phyloP scores from a whole-genome alignment of 495 filamentous ascomycete species.

The Penicillium subrubescens region DNA sequence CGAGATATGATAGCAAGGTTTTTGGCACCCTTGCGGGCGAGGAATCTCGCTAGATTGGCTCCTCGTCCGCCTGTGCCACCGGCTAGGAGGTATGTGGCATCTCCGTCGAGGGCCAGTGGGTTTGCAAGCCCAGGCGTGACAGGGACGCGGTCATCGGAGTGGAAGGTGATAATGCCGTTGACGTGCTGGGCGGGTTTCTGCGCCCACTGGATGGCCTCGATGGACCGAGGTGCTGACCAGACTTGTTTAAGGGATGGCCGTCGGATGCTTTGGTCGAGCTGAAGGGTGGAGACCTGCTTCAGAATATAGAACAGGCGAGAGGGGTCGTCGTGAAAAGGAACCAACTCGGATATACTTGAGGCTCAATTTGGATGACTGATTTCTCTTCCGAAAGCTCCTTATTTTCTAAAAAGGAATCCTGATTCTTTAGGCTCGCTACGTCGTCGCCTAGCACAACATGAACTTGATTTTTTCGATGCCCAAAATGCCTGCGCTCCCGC shows the following conservation, averaged over 20 bases:
- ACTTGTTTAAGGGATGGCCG: not conserved
- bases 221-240: not conserved
- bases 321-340: not conserved
- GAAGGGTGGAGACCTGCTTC: not conserved
- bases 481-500: not conserved
- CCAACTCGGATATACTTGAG: not conserved
- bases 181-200: not conserved
- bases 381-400: not conserved
- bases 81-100: constrained; percentile 62
- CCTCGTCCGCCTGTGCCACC: constrained; percentile 67
- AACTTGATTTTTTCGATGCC: not conserved
- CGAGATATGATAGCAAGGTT: constrained; percentile 61
- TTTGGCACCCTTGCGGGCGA: constrained; percentile 58
- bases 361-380: not conserved
- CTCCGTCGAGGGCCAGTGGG: constrained; percentile 20
- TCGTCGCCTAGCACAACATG: not conserved
- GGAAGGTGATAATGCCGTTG: not conserved
- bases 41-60: constrained; percentile 56
- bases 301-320: not conserved
- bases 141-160: not conserved
- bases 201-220: not conserved
- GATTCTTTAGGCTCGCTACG: not conserved
- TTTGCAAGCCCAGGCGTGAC: not conserved
- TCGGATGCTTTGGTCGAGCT: not conserved
- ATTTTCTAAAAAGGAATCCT: not conserved